phyloP scores from a whole-genome alignment of 2,329 filamentous ascomycete species.

The Aspergillus nomiae region DNA sequence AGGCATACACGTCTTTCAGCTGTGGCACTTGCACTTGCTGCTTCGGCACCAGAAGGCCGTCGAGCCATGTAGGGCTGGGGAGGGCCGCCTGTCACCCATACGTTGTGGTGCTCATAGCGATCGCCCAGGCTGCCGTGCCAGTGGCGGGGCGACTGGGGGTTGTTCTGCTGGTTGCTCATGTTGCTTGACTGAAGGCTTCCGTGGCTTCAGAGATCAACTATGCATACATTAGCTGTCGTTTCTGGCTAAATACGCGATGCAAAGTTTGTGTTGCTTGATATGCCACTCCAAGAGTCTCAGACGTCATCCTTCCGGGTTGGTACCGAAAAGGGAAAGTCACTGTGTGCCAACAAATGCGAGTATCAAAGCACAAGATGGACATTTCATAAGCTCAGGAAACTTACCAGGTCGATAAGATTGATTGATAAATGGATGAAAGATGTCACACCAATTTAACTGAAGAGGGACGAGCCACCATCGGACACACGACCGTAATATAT shows the following conservation, averaged over 20 bases:
- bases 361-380: not conserved
- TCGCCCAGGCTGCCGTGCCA: conserved; percentile 38
- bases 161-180: conserved; percentile 24
- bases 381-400: not conserved
- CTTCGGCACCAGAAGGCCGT: conserved; percentile 24
- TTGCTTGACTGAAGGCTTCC: conserved; percentile 3
- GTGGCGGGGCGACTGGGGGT: conserved; percentile 28
- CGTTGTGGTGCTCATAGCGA: conserved; percentile 39
- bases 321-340: not conserved
- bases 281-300: not conserved
- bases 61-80: conserved; percentile 18
- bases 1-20: conserved; percentile 32
- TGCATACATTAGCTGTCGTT: not conserved
- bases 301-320: not conserved
- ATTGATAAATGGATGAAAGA: not conserved
- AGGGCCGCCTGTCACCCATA: conserved; percentile 37
- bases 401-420: not conserved
- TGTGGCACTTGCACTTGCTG: conserved; percentile 28
- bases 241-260: not conserved
- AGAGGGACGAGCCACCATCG: not conserved
- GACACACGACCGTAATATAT: not conserved
- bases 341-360: not conserved
- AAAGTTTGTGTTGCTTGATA: not conserved
- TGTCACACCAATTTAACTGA: not conserved
- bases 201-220: not conserved